phyloP scores from a whole-genome alignment of 2,329 filamentous ascomycete species.

The Zelopaecilomyces penicillatus region DNA sequence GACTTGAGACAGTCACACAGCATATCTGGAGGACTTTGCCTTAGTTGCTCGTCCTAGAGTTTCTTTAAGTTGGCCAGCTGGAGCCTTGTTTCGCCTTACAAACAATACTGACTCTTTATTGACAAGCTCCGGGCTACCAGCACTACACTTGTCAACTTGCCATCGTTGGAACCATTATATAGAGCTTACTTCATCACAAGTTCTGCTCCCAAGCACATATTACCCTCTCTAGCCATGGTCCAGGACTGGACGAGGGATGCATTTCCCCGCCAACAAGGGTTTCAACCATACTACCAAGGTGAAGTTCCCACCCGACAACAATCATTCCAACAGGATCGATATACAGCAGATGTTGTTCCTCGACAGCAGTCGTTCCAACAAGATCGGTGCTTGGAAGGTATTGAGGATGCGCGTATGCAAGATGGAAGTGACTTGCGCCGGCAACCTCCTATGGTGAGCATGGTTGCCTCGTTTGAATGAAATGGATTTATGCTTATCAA shows the following conservation, averaged over 20 bases:
- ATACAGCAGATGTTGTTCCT: conserved; percentile 16
- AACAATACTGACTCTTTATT: no score
- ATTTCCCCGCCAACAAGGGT: conserved; percentile 26
- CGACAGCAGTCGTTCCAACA: conserved; percentile 22
- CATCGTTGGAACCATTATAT: no score
- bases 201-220: background rate
- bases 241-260: conserved; percentile 31
- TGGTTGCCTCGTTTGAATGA: background rate
- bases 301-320: conserved; percentile 19
- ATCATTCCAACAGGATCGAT: conserved; percentile 22
- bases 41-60: no score
- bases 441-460: conserved; percentile 31
- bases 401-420: conserved; percentile 26
- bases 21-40: no score
- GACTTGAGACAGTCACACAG: no score
- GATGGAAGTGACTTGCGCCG: conserved; percentile 28
- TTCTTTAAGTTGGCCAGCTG: no score
- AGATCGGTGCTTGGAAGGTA: conserved; percentile 21
- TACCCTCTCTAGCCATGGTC: conserved; percentile 26
- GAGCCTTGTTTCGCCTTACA: no score
- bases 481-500: background rate
- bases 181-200: no score
- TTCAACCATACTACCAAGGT: conserved; percentile 14
- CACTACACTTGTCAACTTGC: no score
- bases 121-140: no score